Base-by-base conservation (phyloP, 768 basidiomycete species). In the Collybiopsis confluens region DNA sequence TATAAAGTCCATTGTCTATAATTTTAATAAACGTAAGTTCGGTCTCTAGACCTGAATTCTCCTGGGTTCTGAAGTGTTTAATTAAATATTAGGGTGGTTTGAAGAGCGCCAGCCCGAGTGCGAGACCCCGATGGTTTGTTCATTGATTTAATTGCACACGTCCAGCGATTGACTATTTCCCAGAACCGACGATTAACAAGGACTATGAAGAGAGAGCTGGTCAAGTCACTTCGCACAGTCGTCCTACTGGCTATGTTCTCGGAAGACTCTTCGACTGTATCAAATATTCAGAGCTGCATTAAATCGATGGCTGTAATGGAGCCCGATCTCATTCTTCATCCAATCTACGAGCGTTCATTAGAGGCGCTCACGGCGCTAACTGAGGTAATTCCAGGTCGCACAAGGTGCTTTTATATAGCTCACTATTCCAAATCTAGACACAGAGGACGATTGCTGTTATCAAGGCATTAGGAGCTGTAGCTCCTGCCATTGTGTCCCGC, bases 161-260 rank as follows among this genome's bases (percentile, higher is more conserved):
- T 26, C 8, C 16, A 21, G 16, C 37, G 28, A 52, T 54, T 52
- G 35, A 58, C 37, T 26, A 56, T 37, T 27, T 4, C 16, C 10
- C 54, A 87, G 82, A 77, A 85, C 61, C 89, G 91, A 58, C 81
- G 91, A 21, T 69, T 96, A 47, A 94, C 92, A 0, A 76, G 74
- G 35, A 68, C 71, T 45, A 94, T 96, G 83, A 88, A 82, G 62
- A 79, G 86, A 45, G 91, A 95, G 63, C 81, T 96, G 18, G 91
- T 93, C 18, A 85, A 89, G 58, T 86, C 82, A 21, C 72, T 94
- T 35, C 73, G 90, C 54, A 93, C 92, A 0, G 88, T 94, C 13
- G 83, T 86, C 0, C 73, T 96, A 26, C 76, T 94, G n/a, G 85
- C 90, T 2, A 92, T 94, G 82, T 96, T 95, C 72, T 91, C 88